Evolutionary conservation across 352 stramenopile species (phyloP).

Genomic region (Globisporangium rhizosaccharum): DNA sequence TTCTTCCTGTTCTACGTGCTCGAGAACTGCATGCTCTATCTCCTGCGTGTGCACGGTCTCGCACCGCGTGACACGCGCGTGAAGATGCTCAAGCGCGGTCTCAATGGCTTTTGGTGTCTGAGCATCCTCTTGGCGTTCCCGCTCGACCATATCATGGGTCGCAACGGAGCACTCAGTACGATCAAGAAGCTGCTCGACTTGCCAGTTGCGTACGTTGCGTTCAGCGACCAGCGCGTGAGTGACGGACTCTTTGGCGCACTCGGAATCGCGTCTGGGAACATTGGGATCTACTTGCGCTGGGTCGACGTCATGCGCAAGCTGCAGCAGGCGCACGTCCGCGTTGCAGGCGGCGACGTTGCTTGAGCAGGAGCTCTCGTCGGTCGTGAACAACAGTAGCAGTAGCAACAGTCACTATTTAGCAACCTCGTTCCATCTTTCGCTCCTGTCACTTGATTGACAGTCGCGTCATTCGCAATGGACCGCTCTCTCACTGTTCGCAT

Average conservation of each 20-base stretch:
- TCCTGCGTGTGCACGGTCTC: slow-evolving; percentile 34
- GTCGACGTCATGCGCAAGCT: slow-evolving; percentile 36
- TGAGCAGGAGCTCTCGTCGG: no score
- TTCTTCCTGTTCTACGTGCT: slow-evolving; percentile 67
- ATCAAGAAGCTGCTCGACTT: slow-evolving; percentile 57
- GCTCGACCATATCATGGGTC: slow-evolving; percentile 36
- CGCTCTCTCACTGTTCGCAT: no score
- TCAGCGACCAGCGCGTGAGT: slow-evolving; percentile 37
- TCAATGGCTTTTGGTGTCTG: slow-evolving; percentile 52
- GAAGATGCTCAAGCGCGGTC: slow-evolving; percentile 27
- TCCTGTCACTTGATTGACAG: no score
- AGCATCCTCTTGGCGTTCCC: slow-evolving; percentile 52
- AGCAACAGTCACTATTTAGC: no score
- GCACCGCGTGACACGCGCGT: slow-evolving; percentile 25
- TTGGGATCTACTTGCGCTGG: slow-evolving; percentile 40
- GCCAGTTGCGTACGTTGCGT: slow-evolving; percentile 40
- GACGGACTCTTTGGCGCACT: slow-evolving; percentile 43
- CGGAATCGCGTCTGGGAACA: slow-evolving; percentile 38
- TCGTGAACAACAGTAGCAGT: no score
- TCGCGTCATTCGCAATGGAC: no score
- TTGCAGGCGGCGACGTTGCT: no score
- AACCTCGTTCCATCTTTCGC: no score
- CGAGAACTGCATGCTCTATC: slow-evolving; percentile 57
- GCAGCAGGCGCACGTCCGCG: slow-evolving; percentile 5
- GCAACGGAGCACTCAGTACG: slow-evolving; percentile 24